Base-by-base conservation (phyloP, 805 yeast species). In the Sungouiozyma ichnusensis region DNA sequence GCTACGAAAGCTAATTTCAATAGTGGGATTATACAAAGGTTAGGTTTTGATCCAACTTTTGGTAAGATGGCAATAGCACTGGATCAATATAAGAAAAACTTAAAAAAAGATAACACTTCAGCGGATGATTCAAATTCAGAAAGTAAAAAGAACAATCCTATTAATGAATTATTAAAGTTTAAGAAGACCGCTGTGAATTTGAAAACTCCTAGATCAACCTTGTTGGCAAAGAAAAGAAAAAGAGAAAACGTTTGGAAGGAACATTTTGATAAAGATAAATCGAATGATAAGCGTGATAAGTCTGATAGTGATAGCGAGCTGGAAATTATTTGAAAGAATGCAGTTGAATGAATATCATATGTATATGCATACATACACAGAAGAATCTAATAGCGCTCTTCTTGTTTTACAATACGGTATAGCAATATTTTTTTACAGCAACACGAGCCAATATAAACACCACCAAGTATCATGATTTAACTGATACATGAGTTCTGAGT, bases 41-140 rank as follows among this genome's bases (percentile, higher is more conserved):
- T 75, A 35, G 81, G 81, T 2, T 75, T 70, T 49, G 79, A 75
- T 54, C 80, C 80, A 2, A 69, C 75, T 37, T 60, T 45, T 35
- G 59, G 60, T 18, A 49, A 51, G 38, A 48, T 54, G 33, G 46
- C 49, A 6, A 42, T 44, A 2, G 48, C 54, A 9, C 31, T 58
- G 38, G 44, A 45, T 38, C 42, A 38, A 17, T 20, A 18, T 38
- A n/a, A 18, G n/a, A 32, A 24, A 24, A 24, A 24, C 11, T 24
- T 24, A 7, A 24, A 24, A 24, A 9, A 20, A 33, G 31, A 16
- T 29, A 16, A 14, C 9, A 33, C 5, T 20, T 20, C 6, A 38
- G 37, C 36, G 31, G 27, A 42, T 20, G 39, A 43, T 19, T 29
- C 35, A 17, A 48, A 39, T 20, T 38, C 47, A 15, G 49, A 39